Evolutionary conservation across 2,329 filamentous ascomycete species (phyloP).

Genomic region (Fusarium sacchari): DNA sequence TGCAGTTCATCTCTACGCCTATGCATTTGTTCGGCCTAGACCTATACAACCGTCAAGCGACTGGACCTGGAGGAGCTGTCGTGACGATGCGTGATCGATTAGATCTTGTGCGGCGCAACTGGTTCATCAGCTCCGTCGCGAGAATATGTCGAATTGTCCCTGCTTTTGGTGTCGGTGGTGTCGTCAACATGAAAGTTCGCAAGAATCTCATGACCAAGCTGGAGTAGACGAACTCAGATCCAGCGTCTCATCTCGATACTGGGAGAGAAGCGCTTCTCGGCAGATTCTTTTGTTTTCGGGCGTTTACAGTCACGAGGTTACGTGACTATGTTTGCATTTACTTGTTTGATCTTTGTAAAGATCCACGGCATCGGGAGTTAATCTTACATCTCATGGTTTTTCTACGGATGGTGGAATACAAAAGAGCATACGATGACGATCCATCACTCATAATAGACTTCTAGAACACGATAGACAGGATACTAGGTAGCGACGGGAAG

Average conservation of each 20-base stretch:
- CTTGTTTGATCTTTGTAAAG: slow-evolving; percentile 5
- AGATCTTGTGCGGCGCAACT: slow-evolving; percentile 76
- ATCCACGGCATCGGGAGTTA: slow-evolving; percentile 9
- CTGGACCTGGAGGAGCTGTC: slow-evolving; percentile 39
- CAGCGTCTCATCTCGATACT: neutral
- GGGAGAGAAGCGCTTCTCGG: neutral
- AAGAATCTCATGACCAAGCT: slow-evolving; percentile 72
- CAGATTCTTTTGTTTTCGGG: slow-evolving; percentile 1
- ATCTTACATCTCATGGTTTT: slow-evolving; percentile 13
- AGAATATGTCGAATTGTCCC: slow-evolving; percentile 87
- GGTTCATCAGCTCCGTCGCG: slow-evolving; percentile 77
- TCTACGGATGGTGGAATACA: neutral
- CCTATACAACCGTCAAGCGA: slow-evolving; percentile 77
- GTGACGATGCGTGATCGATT: slow-evolving; percentile 68
- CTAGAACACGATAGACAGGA: slow-evolving; percentile 24
- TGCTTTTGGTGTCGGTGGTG: slow-evolving; percentile 88
- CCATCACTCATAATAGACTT: slow-evolving; percentile 17
- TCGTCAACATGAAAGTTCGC: slow-evolving; percentile 81
- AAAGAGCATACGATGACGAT: slow-evolving; percentile 21
- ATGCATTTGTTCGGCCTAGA: slow-evolving; percentile 87
- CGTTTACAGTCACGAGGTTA: slow-evolving; percentile 13
- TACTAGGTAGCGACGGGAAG: neutral
- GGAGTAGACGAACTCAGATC: slow-evolving; percentile 43
- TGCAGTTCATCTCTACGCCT: slow-evolving; percentile 84
- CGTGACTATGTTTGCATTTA: slow-evolving; percentile 11